Evolutionary conservation across 176 grass and related monocot species (phyloP).

Genomic region (Elaeis guineensis): DNA sequence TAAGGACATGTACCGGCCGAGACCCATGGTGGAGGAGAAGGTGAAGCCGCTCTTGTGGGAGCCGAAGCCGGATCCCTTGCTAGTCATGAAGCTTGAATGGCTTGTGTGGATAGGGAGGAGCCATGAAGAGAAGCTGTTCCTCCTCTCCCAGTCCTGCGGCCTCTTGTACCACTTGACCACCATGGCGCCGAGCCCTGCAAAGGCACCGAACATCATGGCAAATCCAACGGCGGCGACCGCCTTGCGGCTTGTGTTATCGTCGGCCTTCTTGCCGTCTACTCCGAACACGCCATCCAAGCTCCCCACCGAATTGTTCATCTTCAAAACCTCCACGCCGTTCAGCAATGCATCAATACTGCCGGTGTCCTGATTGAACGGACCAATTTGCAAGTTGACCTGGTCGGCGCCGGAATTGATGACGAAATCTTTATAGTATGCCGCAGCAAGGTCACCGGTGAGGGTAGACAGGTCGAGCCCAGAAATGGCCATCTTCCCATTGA

Average conservation of each 20-base stretch:
- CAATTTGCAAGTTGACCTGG: constrained; percentile 45
- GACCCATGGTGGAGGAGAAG: constrained; percentile 62
- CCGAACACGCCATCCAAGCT: constrained; percentile 91
- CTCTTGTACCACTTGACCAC: constrained; percentile 73
- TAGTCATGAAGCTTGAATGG: constrained; percentile 54
- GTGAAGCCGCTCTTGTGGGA: constrained; percentile 71
- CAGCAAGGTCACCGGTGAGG: constrained; percentile 43
- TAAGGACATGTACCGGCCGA: constrained; percentile 75
- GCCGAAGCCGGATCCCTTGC: constrained; percentile 54
- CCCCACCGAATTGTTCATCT: constrained; percentile 74
- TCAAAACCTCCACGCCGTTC: constrained; percentile 83
- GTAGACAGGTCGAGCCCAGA: constrained; percentile 75
- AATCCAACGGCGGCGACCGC: constrained; percentile 66
- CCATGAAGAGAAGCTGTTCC: constrained; percentile 96
- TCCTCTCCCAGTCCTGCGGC: constrained; percentile 78
- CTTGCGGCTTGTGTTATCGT: constrained; percentile 19
- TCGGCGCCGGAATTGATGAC: constrained; percentile 35
- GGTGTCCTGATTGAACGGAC: constrained; percentile 55
- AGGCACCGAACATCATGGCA: constrained; percentile 79
- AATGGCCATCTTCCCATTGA: constrained; percentile 57
- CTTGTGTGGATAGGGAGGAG: constrained; percentile 77
- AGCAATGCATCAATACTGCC: constrained; percentile 66
- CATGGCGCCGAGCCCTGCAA: constrained; percentile 78
- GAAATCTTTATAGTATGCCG: constrained; percentile 86
- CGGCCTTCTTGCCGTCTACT: constrained; percentile 60